Evolutionary conservation across 2,329 filamentous ascomycete genomes (phyloP), one percentile per base, ranked within the genome.

Genomic region (Epichloe elymi): DNA sequence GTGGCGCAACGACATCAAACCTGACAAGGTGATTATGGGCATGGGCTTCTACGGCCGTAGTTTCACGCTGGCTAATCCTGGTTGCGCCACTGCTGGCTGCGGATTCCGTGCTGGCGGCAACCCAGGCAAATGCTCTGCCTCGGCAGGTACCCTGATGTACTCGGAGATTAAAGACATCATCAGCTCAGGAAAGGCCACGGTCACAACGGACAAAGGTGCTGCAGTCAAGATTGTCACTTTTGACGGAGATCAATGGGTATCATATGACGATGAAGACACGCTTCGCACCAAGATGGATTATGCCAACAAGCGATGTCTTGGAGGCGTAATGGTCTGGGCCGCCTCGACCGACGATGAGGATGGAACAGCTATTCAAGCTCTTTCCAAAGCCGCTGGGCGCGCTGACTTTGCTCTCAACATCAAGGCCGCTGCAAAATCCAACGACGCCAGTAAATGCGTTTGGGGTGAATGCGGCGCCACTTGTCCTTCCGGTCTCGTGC

Each of bases 1-100:
- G 3, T 77, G 74, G 72, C 63, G 70, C 5, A 69, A 65, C 33
- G 56, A 67, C 30, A 61, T 79, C 17, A 51, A 62, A 2, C 66
- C 74, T 0, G 44, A 53, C 0, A 69, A 73, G 38, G 61, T 79
- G 6, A 61, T 59, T 5, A 51, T 78, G 1, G 74, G 74, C 1
- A 36, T 68, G 3, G 70, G 59, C 3, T 74, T 71, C 46, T 76
- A 77, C 51, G 70, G 69, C 0, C 56, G 60, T 1, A 36, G 53
- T 6, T 35, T 17, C 26, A 35, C n/a, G 12, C 39, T 54, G 1
- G 17, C 53, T 0, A 50, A 53, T 10, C 26, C 57, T 2, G 33
- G 15, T 3, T 62, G 60, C 43, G 43, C 38, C 17, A 49, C 30
- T 6, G 61, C 63, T 1, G 59, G 62, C 0, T 66, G 64, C 45